Conservation (phyloP, 805 yeast species). For the Zygosaccharomyces bisporus region DNA sequence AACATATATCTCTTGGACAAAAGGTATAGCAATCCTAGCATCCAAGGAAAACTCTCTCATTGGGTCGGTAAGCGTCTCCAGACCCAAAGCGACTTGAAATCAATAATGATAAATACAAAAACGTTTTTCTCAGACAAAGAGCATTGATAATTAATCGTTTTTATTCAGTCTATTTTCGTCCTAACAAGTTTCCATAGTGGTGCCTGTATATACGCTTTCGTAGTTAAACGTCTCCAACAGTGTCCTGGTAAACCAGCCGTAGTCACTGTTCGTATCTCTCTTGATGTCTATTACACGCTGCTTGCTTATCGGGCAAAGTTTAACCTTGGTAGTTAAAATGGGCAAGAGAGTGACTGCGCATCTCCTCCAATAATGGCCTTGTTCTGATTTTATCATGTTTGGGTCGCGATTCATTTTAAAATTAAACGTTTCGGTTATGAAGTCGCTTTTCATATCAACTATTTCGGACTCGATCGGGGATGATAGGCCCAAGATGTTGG, state of each 20-base stretch:
- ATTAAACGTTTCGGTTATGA: conserved; percentile 30
- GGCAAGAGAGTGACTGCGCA: conserved; percentile 41
- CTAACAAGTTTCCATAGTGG: conserved; percentile 18
- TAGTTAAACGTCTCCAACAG: conserved; percentile 25
- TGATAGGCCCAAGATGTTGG: conserved; percentile 14
- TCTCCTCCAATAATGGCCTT: conserved; percentile 37
- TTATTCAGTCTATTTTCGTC: not conserved
- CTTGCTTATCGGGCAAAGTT: conserved; percentile 37
- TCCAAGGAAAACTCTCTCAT: conserved; percentile 58
- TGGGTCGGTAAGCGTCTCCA: conserved; percentile 61
- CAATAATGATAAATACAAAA: conserved; percentile 23
- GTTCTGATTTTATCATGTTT: conserved; percentile 23
- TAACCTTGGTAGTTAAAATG: conserved; percentile 34
- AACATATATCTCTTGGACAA: conserved; percentile 66
- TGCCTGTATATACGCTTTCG: conserved; percentile 32
- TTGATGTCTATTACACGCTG: conserved; percentile 31
- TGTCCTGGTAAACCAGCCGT: conserved; percentile 36
- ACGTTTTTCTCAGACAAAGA: conserved; percentile 19
- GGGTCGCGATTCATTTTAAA: conserved; percentile 14
- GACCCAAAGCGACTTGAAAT: conserved; percentile 15
- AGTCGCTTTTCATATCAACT: conserved; percentile 25
- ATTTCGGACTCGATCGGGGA: conserved; percentile 10
- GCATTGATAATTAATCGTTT: not conserved
- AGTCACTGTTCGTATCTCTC: conserved; percentile 27
- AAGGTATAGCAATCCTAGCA: conserved; percentile 47